These are phyloP conservation scores for Talaromyces funiculosus DNA, from an alignment of 2,329 filamentous ascomycete species.

Conservation along the genomic window DNA sequence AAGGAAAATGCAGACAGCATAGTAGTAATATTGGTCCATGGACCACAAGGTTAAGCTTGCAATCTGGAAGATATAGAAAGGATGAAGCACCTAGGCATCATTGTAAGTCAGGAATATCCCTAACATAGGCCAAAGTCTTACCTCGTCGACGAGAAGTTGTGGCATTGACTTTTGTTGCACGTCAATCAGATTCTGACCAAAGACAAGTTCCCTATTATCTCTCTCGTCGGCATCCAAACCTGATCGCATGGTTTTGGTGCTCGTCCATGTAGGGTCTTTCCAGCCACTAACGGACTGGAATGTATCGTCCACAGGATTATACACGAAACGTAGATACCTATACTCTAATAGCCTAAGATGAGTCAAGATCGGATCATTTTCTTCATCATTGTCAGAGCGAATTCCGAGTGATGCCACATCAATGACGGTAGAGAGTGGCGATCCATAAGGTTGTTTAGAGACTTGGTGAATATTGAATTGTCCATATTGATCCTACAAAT, in stretches of 20 bases:
- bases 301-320: constrained; percentile 80
- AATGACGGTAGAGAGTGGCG: constrained; percentile 58
- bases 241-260: constrained; percentile 65
- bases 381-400: constrained; percentile 64
- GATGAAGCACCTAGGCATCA: constrained; percentile 69
- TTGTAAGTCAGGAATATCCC: neutral
- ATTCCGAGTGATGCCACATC: constrained; percentile 48
- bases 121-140: constrained; percentile 31
- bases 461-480: constrained; percentile 78
- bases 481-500: constrained; percentile 78
- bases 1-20: constrained; percentile 86
- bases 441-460: constrained; percentile 52
- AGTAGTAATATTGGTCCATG: constrained; percentile 94
- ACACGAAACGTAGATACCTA: constrained; percentile 89
- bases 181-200: constrained; percentile 84
- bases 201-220: constrained; percentile 73
- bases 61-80: constrained; percentile 97
- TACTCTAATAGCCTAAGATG: constrained; percentile 78
- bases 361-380: constrained; percentile 68
- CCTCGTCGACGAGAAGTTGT: constrained; percentile 84
- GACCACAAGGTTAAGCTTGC: constrained; percentile 94
- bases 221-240: constrained; percentile 89
- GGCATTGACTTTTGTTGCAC: constrained; percentile 82
- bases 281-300: constrained; percentile 82
- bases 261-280: constrained; percentile 88